These are phyloP conservation scores for Naegleria lovaniensis DNA, from an alignment of 208 protist genomes.

Conservation along the genomic window DNA sequence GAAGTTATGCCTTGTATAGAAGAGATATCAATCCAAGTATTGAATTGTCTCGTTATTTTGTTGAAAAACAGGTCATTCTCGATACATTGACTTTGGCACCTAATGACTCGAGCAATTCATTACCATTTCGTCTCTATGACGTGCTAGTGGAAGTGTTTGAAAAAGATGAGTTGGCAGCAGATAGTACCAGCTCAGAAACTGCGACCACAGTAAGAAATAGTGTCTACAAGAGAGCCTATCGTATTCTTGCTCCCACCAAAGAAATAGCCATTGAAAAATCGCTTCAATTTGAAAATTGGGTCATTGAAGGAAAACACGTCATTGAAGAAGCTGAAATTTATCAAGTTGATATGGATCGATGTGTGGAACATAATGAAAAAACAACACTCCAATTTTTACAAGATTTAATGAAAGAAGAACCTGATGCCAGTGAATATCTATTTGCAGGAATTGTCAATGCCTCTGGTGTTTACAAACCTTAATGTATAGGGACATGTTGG, in stretches of 20 bases:
- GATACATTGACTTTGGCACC: not conserved
- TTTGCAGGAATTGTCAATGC: not conserved
- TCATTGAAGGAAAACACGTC: not conserved
- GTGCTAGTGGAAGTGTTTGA: not conserved
- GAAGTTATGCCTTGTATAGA: not conserved
- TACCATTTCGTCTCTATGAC: not conserved
- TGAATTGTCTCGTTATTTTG: not conserved
- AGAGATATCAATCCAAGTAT: not conserved
- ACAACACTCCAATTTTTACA: not conserved
- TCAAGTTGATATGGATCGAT: not conserved
- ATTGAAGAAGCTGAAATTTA: not conserved
- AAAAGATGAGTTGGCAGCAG: not conserved
- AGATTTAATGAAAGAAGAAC: not conserved
- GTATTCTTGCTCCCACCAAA: not conserved
- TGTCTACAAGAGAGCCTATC: not conserved
- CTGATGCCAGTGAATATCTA: not conserved
- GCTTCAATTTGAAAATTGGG: not conserved
- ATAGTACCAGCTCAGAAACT: too few species aligned
- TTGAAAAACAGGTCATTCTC: not conserved
- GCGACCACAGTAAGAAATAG: not conserved
- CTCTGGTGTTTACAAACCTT: not conserved
- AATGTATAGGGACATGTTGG: too few species aligned
- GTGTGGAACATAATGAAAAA: not conserved
- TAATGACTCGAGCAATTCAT: not conserved
- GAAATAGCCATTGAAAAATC: not conserved